phyloP scores from a whole-genome alignment of 129 eudicot species.

The Cynara cardunculus region DNA sequence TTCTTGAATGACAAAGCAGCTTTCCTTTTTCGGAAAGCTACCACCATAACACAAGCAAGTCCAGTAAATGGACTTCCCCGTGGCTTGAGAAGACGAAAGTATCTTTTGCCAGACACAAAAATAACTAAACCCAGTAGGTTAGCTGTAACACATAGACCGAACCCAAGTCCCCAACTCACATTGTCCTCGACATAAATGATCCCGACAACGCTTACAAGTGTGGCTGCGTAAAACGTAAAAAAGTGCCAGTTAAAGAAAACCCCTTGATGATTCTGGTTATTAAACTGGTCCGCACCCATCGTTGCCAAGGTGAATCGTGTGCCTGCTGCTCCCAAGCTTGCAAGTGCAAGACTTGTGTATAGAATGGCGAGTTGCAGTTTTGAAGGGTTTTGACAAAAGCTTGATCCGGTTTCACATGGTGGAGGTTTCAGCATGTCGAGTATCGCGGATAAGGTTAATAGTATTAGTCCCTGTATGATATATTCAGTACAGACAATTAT shows the following conservation, averaged over 20 bases:
- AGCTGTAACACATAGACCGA: slow-evolving; percentile 33
- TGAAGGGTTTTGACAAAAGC: slow-evolving; percentile 25
- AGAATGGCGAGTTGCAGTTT: slow-evolving; percentile 24
- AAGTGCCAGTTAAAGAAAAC: slow-evolving; percentile 43
- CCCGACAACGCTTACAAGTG: slow-evolving; percentile 25
- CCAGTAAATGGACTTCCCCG: slow-evolving; percentile 34
- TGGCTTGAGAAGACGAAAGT: slow-evolving; percentile 31
- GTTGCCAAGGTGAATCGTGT: slow-evolving; percentile 38
- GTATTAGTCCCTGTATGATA: slow-evolving; percentile 28
- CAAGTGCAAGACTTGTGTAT: slow-evolving; percentile 25
- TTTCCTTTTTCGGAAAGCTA: slow-evolving; percentile 36
- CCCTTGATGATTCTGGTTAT: slow-evolving; percentile 18
- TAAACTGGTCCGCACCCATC: slow-evolving; percentile 49
- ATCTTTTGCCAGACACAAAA: slow-evolving; percentile 31
- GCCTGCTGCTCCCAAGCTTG: slow-evolving; percentile 35
- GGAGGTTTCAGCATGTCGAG: slow-evolving; percentile 15
- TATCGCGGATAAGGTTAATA: slow-evolving; percentile 15
- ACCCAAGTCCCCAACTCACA: slow-evolving; percentile 50
- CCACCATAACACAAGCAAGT: slow-evolving; percentile 36
- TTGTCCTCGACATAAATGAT: slow-evolving; percentile 42
- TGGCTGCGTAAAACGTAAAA: slow-evolving; percentile 17
- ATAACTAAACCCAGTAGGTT: slow-evolving; percentile 25
- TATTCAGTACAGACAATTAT: slow-evolving; percentile 25
- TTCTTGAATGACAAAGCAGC: slow-evolving; percentile 9
- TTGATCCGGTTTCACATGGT: slow-evolving; percentile 20